These are phyloP conservation scores for Tylopilus plumbeoviolaceoides DNA, from an alignment of 768 basidiomycete genomes.

Conservation along the genomic window DNA sequence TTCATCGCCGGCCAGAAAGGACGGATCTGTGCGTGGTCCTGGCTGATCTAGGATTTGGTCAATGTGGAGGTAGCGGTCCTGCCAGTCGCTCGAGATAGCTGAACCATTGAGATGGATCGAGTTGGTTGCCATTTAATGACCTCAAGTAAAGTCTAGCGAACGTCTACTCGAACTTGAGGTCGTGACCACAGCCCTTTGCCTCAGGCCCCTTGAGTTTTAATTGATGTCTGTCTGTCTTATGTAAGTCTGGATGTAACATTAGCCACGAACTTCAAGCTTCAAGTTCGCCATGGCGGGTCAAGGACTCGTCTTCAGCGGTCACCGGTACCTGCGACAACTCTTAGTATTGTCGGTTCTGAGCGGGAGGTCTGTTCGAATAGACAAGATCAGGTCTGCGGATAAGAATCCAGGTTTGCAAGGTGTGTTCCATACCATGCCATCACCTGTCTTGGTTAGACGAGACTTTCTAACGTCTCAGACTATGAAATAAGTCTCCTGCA, in stretches of 20 bases:
- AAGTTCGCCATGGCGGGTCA: slow-evolving; percentile 17
- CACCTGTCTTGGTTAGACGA: background rate
- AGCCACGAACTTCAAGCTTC: background rate
- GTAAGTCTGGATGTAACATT: slow-evolving; percentile 17
- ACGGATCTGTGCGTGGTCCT: slow-evolving; percentile 87
- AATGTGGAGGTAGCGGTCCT: slow-evolving; percentile 70
- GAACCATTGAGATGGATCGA: slow-evolving; percentile 34
- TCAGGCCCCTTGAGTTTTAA: slow-evolving; percentile 1
- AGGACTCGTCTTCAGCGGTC: slow-evolving; percentile 66
- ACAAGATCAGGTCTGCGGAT: slow-evolving; percentile 86
- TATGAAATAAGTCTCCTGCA: slow-evolving; percentile 90
- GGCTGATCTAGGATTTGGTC: slow-evolving; percentile 82
- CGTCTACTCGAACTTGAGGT: slow-evolving; percentile 9
- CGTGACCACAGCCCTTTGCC: background rate
- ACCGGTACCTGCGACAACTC: slow-evolving; percentile 78
- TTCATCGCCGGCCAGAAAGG: slow-evolving; percentile 76
- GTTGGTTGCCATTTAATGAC: slow-evolving; percentile 23
- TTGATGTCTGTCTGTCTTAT: slow-evolving; percentile 13
- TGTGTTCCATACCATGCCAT: slow-evolving; percentile 29
- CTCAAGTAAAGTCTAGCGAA: slow-evolving; percentile 9
- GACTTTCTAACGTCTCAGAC: slow-evolving; percentile 49
- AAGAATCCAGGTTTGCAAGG: slow-evolving; percentile 95
- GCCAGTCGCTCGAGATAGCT: slow-evolving; percentile 42
- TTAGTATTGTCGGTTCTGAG: slow-evolving; percentile 88
- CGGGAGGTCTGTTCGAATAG: slow-evolving; percentile 78